Conservation (phyloP, 768 basidiomycete species). For the Leucogyrophana mollusca region DNA sequence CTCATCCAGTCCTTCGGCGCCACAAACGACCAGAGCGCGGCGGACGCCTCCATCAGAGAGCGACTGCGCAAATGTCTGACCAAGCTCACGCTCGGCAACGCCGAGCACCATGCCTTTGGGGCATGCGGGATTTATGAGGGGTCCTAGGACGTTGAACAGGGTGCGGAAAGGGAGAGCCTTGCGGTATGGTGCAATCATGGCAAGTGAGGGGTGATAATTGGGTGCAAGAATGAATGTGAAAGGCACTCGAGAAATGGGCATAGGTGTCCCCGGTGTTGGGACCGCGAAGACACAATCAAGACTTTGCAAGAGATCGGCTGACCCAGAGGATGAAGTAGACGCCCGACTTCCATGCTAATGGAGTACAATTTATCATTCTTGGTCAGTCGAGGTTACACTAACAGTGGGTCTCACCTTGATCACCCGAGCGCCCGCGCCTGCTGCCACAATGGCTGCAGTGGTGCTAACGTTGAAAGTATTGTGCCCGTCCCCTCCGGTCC, state of each 20-base stretch:
- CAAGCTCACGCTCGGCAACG: slow-evolving; percentile 80
- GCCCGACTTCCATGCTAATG: slow-evolving; percentile 85
- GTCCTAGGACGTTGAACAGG: slow-evolving; percentile 94
- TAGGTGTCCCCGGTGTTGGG: slow-evolving; percentile 43
- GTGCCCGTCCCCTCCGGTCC: slow-evolving; percentile 81
- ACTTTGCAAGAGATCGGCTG: slow-evolving; percentile 87
- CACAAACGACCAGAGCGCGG: slow-evolving; percentile 91
- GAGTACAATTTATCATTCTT: background rate
- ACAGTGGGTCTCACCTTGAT: slow-evolving; percentile 66
- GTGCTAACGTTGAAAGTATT: slow-evolving; percentile 98
- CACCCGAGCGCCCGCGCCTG: slow-evolving; percentile 90
- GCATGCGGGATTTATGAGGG: slow-evolving; percentile 86
- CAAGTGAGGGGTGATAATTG: slow-evolving; percentile 88
- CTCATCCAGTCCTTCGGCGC: slow-evolving; percentile 89
- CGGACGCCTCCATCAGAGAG: slow-evolving; percentile 71
- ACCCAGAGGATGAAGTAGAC: slow-evolving; percentile 92
- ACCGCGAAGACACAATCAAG: slow-evolving; percentile 75
- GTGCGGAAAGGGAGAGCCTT: slow-evolving; percentile 90
- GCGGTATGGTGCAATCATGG: slow-evolving; percentile 78
- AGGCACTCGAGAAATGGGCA: slow-evolving; percentile 61
- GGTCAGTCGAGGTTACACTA: background rate
- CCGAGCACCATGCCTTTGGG: slow-evolving; percentile 92
- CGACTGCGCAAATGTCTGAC: slow-evolving; percentile 75
- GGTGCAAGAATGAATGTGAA: slow-evolving; percentile 95
- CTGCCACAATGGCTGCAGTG: slow-evolving; percentile 89